Conservation (phyloP, 495 filamentous ascomycete species). For the Xylaria acuta region DNA sequence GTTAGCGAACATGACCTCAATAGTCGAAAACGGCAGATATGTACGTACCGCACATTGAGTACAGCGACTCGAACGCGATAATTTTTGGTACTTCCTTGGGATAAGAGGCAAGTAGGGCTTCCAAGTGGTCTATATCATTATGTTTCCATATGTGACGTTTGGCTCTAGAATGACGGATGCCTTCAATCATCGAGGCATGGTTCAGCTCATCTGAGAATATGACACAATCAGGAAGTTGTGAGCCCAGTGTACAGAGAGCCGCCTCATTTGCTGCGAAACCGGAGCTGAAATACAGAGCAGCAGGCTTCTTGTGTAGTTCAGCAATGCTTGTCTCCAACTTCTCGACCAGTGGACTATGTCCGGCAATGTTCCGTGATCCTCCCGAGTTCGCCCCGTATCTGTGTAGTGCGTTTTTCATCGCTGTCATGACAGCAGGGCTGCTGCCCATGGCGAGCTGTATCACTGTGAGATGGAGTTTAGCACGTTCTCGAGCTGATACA, state of each 20-base stretch:
- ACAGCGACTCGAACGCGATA: conserved; percentile 86
- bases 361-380: conserved; percentile 76
- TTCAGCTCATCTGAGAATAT: conserved; percentile 83
- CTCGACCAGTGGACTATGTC: conserved; percentile 83
- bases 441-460: conserved; percentile 73
- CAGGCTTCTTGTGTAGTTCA: conserved; percentile 75
- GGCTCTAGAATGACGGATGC: conserved; percentile 81
- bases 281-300: conserved; percentile 78
- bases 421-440: conserved; percentile 74
- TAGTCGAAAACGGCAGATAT: neutral
- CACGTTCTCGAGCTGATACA: neutral
- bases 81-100: conserved; percentile 71
- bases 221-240: conserved; percentile 82
- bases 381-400: conserved; percentile 83
- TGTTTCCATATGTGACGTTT: conserved; percentile 90
- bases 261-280: conserved; percentile 90
- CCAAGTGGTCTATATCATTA: conserved; percentile 78
- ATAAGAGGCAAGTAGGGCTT: conserved; percentile 79
- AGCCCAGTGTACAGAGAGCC: conserved; percentile 80
- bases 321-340: conserved; percentile 74
- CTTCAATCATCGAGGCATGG: conserved; percentile 89
- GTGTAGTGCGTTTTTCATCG: conserved; percentile 83
- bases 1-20: neutral
- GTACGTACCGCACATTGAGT: conserved; percentile 78
- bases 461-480: conserved; percentile 24